Base-by-base conservation (phyloP, 768 basidiomycete species). In the Serpula lacrymans region DNA sequence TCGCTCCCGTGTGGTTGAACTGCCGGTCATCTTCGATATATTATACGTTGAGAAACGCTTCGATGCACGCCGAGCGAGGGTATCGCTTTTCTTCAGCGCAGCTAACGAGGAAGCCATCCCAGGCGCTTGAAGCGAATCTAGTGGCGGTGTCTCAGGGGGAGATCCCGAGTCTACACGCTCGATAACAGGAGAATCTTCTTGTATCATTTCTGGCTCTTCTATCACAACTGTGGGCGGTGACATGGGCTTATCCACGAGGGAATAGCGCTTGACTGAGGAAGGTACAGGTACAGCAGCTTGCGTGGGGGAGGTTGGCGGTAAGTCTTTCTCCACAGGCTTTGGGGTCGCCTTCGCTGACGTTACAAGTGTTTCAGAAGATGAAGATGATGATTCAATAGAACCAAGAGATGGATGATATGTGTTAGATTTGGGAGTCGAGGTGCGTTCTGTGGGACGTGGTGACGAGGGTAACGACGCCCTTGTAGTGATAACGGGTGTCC, bases 21-120 rank as follows among this genome's bases (percentile, higher is more conserved):
- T 68, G 12, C 83, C 81, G 3, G 90, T 84, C 84, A 98, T 94
- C 67, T 94, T 94, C 34, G 86, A 82, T 53, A 97, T 87, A 48
- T 93, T 89, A 59, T 95, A 98, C 2, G 84, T 83, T 30, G 93
- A 96, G 65, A 93, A 98, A 0, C 96, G 87, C 58, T 97, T 97
- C 16, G 89, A 93, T 13, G 95, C 95, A 33, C 95, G 75, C 16
- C 95, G 80, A 52, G 93, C 90, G 27, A 98, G 75, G 1, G 81
- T 75, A 50, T 94, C 92, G 37, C 78, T 82, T 53, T 85, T 82
- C 63, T 94, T 86, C 33, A 99, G 72, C 6, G 92, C 92, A 6
- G 89, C 91, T 8, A 98, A 74, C 5, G 89, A 86, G 53, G 79
- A 78, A 37, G 86, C 87, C 18, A 88, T 78, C 0, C 77, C 84